phyloP scores from a whole-genome alignment of 148 eudicot genomes.

The Nepenthes gracilis region DNA sequence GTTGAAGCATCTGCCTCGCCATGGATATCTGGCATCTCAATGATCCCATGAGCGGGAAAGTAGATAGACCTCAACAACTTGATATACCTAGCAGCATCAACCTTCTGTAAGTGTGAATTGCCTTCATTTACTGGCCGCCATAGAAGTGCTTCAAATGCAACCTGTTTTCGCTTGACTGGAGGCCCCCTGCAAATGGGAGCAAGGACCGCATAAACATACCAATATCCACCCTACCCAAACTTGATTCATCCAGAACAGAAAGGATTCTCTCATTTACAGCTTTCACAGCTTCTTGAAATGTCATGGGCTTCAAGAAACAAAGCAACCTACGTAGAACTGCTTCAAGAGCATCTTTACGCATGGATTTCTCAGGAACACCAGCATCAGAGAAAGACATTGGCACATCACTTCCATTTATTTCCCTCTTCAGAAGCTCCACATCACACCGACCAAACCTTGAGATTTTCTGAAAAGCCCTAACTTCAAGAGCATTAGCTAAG shows the following conservation, averaged over 20 bases:
- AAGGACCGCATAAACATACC: constrained; percentile 92
- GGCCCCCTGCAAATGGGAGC: constrained; percentile 81
- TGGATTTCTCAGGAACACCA: constrained; percentile 73
- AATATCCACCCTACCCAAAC: constrained; percentile 70
- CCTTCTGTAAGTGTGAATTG: constrained; percentile 41
- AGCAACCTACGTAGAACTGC: constrained; percentile 60
- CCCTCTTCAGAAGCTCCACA: constrained; percentile 64
- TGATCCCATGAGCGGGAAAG: constrained; percentile 62
- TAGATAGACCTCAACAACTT: constrained; percentile 73
- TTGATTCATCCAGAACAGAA: constrained; percentile 69
- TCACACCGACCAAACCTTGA: constrained; percentile 79
- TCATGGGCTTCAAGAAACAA: constrained; percentile 81
- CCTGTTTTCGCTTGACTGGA: constrained; percentile 60
- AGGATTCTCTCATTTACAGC: constrained; percentile 81
- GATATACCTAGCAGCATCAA: constrained; percentile 55
- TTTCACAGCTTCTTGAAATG: constrained; percentile 84
- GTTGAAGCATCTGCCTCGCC: constrained; percentile 60
- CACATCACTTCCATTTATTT: constrained; percentile 57
- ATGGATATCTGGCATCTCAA: constrained; percentile 74
- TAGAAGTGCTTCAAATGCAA: constrained; percentile 72
- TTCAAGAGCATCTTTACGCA: constrained; percentile 84
- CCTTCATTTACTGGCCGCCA: constrained; percentile 80
- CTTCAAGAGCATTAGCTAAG: constrained; percentile 67
- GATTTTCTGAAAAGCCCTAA: constrained; percentile 80
- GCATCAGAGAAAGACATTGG: constrained; percentile 79